A percentile compares a stretch with the other conserved stretches of the same genome.
phyloP scores from a whole-genome alignment of 345 rosid species.

The Sonneratia caseolaris region DNA sequence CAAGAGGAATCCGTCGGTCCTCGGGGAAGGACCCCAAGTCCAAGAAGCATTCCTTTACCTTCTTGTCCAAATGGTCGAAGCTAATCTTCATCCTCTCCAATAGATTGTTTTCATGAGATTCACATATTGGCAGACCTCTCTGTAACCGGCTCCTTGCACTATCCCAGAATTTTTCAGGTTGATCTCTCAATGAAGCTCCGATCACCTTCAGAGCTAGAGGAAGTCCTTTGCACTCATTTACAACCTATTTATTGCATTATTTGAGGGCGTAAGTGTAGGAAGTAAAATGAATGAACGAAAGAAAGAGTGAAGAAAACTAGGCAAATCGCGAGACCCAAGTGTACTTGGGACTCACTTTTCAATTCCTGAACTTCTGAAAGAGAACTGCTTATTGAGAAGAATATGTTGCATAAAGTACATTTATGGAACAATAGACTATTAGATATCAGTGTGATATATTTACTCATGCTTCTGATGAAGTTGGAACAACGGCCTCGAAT shows the following conservation, averaged over 20 bases:
- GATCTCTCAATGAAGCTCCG: constrained; percentile 62
- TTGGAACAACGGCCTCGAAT: not conserved
- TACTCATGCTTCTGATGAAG: too few species aligned
- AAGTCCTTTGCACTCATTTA: constrained; percentile 77
- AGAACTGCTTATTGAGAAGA: too few species aligned
- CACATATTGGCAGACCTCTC: constrained; percentile 65
- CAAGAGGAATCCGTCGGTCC: constrained; percentile 84
- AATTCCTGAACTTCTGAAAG: too few species aligned
- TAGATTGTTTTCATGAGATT: constrained; percentile 58
- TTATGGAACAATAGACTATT: too few species aligned
- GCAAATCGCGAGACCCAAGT: too few species aligned
- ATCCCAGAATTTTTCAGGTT: constrained; percentile 58
- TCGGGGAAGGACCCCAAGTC: constrained; percentile 96
- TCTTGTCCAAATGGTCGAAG: constrained; percentile 32
- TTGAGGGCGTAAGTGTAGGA: not conserved
- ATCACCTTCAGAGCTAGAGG: constrained; percentile 95
- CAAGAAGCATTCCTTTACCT: constrained; percentile 64
- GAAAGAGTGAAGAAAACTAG: too few species aligned
- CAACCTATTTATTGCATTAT: constrained; percentile 38
- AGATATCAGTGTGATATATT: too few species aligned
- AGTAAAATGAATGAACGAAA: not conserved
- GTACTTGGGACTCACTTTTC: too few species aligned
- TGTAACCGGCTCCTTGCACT: constrained; percentile 53
- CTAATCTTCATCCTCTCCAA: constrained; percentile 74
- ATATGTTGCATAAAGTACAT: too few species aligned